These are phyloP conservation scores for Mortierella sp. DNA, from an alignment of 371 early-diverging fungal species.

Conservation along the genomic window DNA sequence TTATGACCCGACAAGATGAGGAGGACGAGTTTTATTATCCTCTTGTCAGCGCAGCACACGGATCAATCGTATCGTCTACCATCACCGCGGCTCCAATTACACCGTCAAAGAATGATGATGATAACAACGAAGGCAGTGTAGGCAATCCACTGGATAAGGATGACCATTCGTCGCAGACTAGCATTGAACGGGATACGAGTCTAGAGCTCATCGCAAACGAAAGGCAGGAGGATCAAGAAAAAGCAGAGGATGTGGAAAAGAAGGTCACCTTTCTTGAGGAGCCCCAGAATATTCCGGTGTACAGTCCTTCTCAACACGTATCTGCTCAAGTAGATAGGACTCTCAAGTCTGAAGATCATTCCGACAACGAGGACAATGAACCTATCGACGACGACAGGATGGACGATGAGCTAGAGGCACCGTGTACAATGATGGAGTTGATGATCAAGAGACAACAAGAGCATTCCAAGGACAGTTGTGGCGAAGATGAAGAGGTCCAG, in stretches of 20 bases:
- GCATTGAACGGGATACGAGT: no score
- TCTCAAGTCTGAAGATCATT: constrained; percentile 14
- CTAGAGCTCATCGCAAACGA: background rate
- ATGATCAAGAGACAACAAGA: constrained; percentile 38
- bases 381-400: constrained; percentile 11
- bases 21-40: constrained; percentile 18
- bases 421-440: constrained; percentile 50
- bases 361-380: constrained; percentile 8
- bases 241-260: constrained; percentile 21
- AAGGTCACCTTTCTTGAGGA: constrained; percentile 27
- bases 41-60: background rate
- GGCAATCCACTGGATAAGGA: no score
- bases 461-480: constrained; percentile 15
- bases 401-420: constrained; percentile 22
- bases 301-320: background rate
- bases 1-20: constrained; percentile 22
- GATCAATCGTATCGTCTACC: background rate
- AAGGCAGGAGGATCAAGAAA: constrained; percentile 2
- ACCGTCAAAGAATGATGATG: no score
- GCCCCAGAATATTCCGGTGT: constrained; percentile 15
- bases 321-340: background rate
- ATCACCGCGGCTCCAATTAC: no score
- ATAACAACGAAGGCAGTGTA: no score
- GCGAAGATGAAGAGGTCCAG: constrained; percentile 39
- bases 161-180: no score